phyloP scores from a whole-genome alignment of 176 grass and related monocot genomes.

The Eragrostis curvula region DNA sequence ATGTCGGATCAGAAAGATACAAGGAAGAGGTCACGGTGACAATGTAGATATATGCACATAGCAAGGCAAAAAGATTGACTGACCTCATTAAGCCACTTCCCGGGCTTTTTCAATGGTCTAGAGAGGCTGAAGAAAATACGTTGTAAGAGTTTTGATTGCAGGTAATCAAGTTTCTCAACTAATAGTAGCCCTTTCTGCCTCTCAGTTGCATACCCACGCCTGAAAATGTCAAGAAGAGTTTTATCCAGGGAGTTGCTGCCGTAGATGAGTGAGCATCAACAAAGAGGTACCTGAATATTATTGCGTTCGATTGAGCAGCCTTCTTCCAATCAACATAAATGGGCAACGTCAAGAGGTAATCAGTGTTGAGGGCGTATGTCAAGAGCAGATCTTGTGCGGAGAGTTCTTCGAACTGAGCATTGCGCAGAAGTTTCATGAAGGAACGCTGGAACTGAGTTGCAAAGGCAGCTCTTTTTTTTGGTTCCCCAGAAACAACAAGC shows the following conservation, averaged over 20 bases:
- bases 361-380: constrained; percentile 70
- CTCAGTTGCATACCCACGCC: constrained; percentile 92
- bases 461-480: constrained; percentile 53
- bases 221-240: constrained; percentile 26
- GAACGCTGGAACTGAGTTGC: constrained; percentile 79
- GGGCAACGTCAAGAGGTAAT: constrained; percentile 87
- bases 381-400: constrained; percentile 74
- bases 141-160: constrained; percentile 88
- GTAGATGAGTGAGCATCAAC: background rate
- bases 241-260: background rate
- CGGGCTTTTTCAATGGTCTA: constrained; percentile 71
- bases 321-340: constrained; percentile 93
- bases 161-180: constrained; percentile 91
- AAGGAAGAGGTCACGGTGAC: background rate
- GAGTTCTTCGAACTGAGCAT: constrained; percentile 91
- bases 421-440: constrained; percentile 92
- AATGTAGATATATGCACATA: background rate
- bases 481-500: background rate
- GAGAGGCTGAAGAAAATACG: constrained; percentile 79
- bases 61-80: constrained; percentile 32
- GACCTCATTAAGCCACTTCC: constrained; percentile 82
- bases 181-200: constrained; percentile 76
- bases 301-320: constrained; percentile 78
- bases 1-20: background rate
- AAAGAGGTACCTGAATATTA: constrained; percentile 82